Conservation (phyloP, 306 rosid genomes). For the Malus asiatica region DNA sequence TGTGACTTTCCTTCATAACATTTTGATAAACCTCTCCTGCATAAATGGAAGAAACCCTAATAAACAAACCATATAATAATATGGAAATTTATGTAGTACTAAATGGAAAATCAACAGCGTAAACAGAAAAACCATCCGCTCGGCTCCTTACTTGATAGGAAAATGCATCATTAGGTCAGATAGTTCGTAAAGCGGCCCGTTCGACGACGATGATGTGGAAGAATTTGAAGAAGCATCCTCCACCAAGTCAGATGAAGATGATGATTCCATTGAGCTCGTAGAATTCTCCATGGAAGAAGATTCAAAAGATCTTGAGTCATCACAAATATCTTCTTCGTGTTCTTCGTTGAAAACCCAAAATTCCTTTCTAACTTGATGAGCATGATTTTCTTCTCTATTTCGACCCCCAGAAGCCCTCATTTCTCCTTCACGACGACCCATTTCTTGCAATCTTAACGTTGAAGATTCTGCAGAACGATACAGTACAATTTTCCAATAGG, state of each 20-base stretch:
- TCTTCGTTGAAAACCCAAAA: slow-evolving; percentile 32
- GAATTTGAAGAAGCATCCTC: slow-evolving; percentile 59
- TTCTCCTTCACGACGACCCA: slow-evolving; percentile 15
- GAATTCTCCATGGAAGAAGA: slow-evolving; percentile 23
- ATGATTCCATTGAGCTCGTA: slow-evolving; percentile 27
- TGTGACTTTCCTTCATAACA: slow-evolving; percentile 72
- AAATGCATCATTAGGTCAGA: slow-evolving; percentile 74
- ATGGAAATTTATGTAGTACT: not conserved
- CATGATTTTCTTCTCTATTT: slow-evolving; percentile 17
- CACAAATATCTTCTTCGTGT: slow-evolving; percentile 20
- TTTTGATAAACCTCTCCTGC: slow-evolving; percentile 87
- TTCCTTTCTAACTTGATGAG: not conserved
- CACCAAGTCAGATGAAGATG: slow-evolving; percentile 50
- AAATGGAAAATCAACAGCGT: not conserved
- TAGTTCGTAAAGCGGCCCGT: slow-evolving; percentile 64
- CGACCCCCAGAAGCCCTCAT: not conserved
- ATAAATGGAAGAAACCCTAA: not conserved
- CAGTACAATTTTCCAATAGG: not conserved
- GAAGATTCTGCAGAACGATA: not conserved
- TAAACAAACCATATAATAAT: not conserved
- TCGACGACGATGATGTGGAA: slow-evolving; percentile 26
- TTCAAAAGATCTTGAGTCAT: slow-evolving; percentile 42
- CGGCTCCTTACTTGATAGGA: slow-evolving; percentile 47
- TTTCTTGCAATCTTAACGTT: not conserved
- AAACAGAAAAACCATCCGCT: not conserved